A percentile compares a stretch with the other conserved stretches of the same genome.
phyloP scores from a whole-genome alignment of 2,329 filamentous ascomycete genomes.

The Trichoderma koningii region DNA sequence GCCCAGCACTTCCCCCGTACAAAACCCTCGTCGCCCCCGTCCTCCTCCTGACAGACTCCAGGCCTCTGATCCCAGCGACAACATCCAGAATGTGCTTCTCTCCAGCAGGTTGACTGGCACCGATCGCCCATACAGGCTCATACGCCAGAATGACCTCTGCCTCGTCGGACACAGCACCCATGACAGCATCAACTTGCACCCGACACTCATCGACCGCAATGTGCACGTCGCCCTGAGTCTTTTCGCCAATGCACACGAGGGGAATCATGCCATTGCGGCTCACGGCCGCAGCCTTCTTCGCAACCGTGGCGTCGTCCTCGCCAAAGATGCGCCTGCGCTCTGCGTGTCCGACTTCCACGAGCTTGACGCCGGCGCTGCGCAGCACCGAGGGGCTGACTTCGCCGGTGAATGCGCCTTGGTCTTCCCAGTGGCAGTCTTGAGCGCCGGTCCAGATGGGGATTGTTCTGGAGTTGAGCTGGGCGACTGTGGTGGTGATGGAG shows the following conservation, averaged over 20 bases:
- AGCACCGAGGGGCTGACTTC: slow-evolving; percentile 72
- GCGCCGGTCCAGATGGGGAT: slow-evolving; percentile 63
- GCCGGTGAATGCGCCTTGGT: slow-evolving; percentile 74
- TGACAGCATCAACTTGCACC: slow-evolving; percentile 64
- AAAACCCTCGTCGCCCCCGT: slow-evolving; percentile 66
- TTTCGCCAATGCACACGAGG: slow-evolving; percentile 79
- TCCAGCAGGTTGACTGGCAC: slow-evolving; percentile 69
- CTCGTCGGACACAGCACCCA: slow-evolving; percentile 60
- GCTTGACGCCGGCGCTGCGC: slow-evolving; percentile 64
- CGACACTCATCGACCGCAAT: slow-evolving; percentile 66
- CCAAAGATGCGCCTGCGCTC: slow-evolving; percentile 72
- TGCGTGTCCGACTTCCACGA: slow-evolving; percentile 81
- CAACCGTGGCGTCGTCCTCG: slow-evolving; percentile 70
- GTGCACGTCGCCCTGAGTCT: slow-evolving; percentile 52
- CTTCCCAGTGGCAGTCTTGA: slow-evolving; percentile 73
- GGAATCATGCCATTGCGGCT: slow-evolving; percentile 71
- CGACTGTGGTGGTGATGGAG: slow-evolving; percentile 58
- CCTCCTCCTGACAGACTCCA: slow-evolving; percentile 54
- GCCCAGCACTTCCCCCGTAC: slow-evolving; percentile 82
- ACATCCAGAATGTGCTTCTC: slow-evolving; percentile 73
- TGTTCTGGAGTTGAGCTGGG: slow-evolving; percentile 47
- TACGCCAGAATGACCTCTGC: slow-evolving; percentile 78
- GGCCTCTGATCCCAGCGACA: slow-evolving; percentile 60
- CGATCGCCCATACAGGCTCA: slow-evolving; percentile 89
- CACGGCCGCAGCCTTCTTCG: slow-evolving; percentile 69